Conservation (phyloP, 2,329 filamentous ascomycete species). For the Cercospora janseana region DNA sequence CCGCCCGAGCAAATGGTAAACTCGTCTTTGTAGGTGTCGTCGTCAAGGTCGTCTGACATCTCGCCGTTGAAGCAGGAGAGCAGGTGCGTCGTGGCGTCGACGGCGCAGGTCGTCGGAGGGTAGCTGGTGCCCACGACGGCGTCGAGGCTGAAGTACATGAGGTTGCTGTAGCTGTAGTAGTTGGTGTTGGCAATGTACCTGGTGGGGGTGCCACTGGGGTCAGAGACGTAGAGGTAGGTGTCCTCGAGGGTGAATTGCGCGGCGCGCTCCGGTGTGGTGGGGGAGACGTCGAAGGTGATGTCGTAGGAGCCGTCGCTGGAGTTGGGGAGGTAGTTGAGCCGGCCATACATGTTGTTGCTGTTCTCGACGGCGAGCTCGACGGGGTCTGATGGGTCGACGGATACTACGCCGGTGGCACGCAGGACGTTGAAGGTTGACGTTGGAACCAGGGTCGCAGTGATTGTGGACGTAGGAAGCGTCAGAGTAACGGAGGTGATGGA, state of each 20-base stretch:
- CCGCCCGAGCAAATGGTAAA: neutral
- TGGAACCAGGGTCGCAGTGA: neutral
- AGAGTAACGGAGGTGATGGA: neutral
- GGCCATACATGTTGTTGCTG: slow-evolving; percentile 3
- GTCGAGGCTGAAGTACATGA: neutral
- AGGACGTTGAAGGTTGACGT: neutral
- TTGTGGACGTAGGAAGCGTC: neutral
- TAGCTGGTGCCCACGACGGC: too few species aligned
- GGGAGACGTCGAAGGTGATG: neutral
- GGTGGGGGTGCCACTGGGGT: neutral
- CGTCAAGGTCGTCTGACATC: neutral
- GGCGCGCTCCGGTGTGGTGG: neutral
- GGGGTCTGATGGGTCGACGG: neutral
- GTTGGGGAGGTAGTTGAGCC: neutral
- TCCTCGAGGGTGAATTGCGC: neutral
- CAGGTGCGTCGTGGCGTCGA: neutral
- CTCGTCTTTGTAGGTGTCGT: neutral
- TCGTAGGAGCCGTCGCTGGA: neutral
- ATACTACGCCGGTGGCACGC: neutral
- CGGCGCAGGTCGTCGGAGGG: neutral
- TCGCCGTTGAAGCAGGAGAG: neutral
- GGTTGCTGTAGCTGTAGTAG: neutral
- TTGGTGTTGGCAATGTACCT: neutral
- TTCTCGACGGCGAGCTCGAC: neutral
- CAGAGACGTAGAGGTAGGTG: neutral